These are phyloP conservation scores for Rhododendron ferrugineum DNA, from an alignment of 148 eudicot species.

Conservation along the genomic window DNA sequence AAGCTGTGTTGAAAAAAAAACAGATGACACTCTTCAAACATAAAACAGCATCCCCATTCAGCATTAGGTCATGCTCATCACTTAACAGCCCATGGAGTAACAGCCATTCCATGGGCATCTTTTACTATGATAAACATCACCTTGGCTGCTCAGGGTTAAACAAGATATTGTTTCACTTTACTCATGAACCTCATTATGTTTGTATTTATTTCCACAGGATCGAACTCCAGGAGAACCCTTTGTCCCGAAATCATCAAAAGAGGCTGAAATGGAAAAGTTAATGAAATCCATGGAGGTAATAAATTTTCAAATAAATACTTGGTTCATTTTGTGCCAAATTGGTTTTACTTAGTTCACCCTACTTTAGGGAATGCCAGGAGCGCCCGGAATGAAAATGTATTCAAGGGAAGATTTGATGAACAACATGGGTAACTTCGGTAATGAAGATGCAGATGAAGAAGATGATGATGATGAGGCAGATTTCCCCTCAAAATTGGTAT, in stretches of 20 bases:
- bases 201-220: slow-evolving; percentile 35
- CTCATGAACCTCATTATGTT: neutral
- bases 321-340: neutral
- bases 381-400: slow-evolving; percentile 95
- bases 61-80: neutral
- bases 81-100: neutral
- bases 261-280: slow-evolving; percentile 91
- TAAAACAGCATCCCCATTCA: neutral
- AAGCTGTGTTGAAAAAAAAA: neutral
- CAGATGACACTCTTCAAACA: no score
- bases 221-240: slow-evolving; percentile 87
- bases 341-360: neutral
- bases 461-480: slow-evolving; percentile 62
- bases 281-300: slow-evolving; percentile 87
- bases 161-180: neutral
- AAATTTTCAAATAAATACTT: neutral
- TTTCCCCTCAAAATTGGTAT: slow-evolving; percentile 72
- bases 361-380: slow-evolving; percentile 91
- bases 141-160: neutral
- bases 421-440: slow-evolving; percentile 49
- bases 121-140: neutral
- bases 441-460: slow-evolving; percentile 61
- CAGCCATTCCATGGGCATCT: neutral
- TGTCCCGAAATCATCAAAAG: slow-evolving; percentile 70
- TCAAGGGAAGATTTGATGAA: slow-evolving; percentile 91